Evolutionary conservation across 768 basidiomycete genomes (phyloP), one percentile per base, ranked within the genome.

Genomic region (Mycena epipterygia): DNA sequence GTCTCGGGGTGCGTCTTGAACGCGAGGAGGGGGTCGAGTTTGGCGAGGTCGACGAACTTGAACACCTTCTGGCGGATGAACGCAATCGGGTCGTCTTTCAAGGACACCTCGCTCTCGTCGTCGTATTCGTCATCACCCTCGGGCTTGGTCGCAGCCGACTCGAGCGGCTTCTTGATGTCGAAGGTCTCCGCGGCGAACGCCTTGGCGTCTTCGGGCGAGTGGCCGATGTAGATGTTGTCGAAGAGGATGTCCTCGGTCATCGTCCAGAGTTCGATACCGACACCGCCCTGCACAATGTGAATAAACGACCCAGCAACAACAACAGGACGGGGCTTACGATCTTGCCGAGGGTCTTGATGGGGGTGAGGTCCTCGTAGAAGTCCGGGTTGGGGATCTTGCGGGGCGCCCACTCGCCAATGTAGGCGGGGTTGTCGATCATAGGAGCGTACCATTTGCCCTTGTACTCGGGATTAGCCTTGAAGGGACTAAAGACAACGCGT

Each of bases 401-500:
- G 58, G 98, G 95, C 39, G 90, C 87, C 98, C 98, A 99, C 70
- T 89, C 87, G 76, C 98, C 98, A 82, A 94, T 97, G 93, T 99
- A 99, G 48, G 84, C 96, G 21, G 98, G 98, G 89, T 99, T 99
- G 84, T 96, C 93, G 77, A 99, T 94, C 87, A 93, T 87, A 66
- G 97, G 96, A 19, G 97, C 90, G 58, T 89, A 92, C 98, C 98
- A 99, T 81, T 96, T 97, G 86, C 98, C 98, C 90, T 97, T 98
- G 91, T 95, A 99, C 39, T 85, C 88, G 53, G 97, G 96, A 88
- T 98, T 98, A 76, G 90, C 88, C 86, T 95, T 97, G 86, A 84
- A 87, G 32, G 97, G 94, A 70, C 93, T 94, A 70, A 0, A 65
- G 33, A 51, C 23, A 13, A 37, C 39, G 39, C 12, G 48, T 58